Base-by-base conservation (phyloP, 1,139 yeast species). In the Candida dubliniensis region DNA sequence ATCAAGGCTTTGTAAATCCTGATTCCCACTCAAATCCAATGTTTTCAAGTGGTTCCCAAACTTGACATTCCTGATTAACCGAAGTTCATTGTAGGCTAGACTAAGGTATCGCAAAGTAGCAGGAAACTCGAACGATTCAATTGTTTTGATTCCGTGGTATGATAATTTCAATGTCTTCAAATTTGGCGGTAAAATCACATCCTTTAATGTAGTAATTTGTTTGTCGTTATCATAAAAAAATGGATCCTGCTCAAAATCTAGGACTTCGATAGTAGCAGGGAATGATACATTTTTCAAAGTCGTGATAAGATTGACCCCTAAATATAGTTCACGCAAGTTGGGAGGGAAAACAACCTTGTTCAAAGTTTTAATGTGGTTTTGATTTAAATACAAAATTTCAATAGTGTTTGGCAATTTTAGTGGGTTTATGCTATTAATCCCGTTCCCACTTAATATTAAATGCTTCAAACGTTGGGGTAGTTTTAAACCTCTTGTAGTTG, bases 401-500 rank as follows among this genome's bases (percentile, higher is more conserved):
- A 72, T 64, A 6, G 71, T 59, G 50, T 69, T 66, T 1, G 78
- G 78, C 26, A 74, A 57, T 47, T 71, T 71, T 45, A 74, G 63
- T 1, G 79, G 78, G 48, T 73, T 73, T 29, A 74, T 70, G 52
- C 77, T 71, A 51, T 72, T 73, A 33, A 74, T 76, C 3, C 77
- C 77, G 53, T 71, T 66, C 38, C 61, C 63, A n/a, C 70, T 66
- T 47, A 74, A 54, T 38, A 71, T 67, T 31, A 72, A 55, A 14
- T 61, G 57, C 45, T 56, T 58, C 13, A 73, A 50, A 29, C 52
- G 54, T 23, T 63, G 59, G 1, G 78, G 77, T 18, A 74, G 50
- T 47, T 73, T 74, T 38, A 74, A 59, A 0, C 79, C 79, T 44
- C 78, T 57, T 1, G 77, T 71, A 47, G 64, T 72, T 1, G 77